Conservation (phyloP, 257 asterid species). For the Haberlea rhodopensis region DNA sequence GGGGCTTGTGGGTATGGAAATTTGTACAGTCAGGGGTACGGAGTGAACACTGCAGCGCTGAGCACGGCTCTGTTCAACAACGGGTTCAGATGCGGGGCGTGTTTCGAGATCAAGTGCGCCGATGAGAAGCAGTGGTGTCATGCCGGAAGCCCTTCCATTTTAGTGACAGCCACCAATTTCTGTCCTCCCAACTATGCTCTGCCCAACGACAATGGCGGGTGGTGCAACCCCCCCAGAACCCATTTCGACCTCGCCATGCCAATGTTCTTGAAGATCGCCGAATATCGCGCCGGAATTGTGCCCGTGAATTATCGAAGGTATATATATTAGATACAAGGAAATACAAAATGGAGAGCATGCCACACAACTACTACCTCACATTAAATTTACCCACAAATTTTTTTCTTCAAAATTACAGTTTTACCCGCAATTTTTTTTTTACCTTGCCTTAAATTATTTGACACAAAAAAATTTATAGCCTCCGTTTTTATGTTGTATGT, state of each 20-base stretch:
- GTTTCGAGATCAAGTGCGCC: conserved; percentile 75
- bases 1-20: conserved; percentile 93
- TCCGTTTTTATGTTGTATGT: too few species aligned
- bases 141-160: conserved; percentile 71
- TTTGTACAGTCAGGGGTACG: conserved; percentile 85
- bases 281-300: conserved; percentile 88
- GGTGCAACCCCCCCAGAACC: conserved; percentile 90
- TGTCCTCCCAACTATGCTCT: conserved; percentile 82
- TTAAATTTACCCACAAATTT: too few species aligned
- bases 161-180: conserved; percentile 78
- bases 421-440: too few species aligned
- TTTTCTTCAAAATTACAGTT: too few species aligned
- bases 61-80: conserved; percentile 84
- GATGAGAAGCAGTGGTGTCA: conserved; percentile 62
- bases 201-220: conserved; percentile 81
- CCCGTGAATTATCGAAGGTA: conserved; percentile 78
- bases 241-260: conserved; percentile 98
- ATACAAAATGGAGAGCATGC: too few species aligned
- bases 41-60: conserved; percentile 84
- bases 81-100: conserved; percentile 76
- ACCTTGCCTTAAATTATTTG: too few species aligned
- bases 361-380: too few species aligned
- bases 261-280: conserved; percentile 83
- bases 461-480: too few species aligned
- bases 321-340: too few species aligned